phyloP scores from a whole-genome alignment of 345 rosid genomes.

The Cardamine resedifolia region DNA sequence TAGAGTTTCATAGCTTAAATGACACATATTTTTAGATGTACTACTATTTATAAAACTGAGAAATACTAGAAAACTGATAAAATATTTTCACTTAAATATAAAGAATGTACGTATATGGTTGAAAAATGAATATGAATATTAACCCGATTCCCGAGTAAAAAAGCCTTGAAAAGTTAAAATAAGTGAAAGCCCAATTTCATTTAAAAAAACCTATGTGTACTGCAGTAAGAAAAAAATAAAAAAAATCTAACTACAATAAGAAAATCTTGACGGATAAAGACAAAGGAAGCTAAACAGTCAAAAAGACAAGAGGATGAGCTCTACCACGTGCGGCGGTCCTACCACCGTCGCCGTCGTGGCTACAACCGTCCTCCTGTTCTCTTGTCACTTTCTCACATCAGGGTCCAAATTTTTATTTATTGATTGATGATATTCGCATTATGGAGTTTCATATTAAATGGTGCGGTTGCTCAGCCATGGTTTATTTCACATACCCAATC shows the following conservation, averaged over 20 bases:
- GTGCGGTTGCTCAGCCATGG: not conserved
- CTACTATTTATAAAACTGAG: too few species aligned
- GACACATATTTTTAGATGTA: not conserved
- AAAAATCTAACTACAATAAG: constrained; percentile 9
- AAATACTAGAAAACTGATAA: not conserved
- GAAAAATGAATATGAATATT: not conserved
- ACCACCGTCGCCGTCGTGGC: constrained; percentile 35
- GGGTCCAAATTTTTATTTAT: constrained; percentile 18
- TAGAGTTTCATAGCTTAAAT: not conserved
- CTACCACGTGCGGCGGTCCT: constrained; percentile 41
- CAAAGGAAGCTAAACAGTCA: constrained; percentile 32
- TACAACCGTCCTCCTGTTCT: constrained; percentile 11
- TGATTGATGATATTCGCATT: not conserved
- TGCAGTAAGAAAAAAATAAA: not conserved
- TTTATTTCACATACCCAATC: not conserved
- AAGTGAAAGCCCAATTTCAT: not conserved
- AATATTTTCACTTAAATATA: not conserved
- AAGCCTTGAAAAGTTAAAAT: too few species aligned
- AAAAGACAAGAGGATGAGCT: constrained; percentile 30
- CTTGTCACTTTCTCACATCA: constrained; percentile 16
- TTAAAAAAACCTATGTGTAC: too few species aligned
- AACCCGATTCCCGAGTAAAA: not conserved
- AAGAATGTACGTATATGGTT: not conserved
- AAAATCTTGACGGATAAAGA: constrained; percentile 16
- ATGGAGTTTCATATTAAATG: not conserved